Base-by-base conservation (phyloP, 441 rosid genomes). In the Pelargonium cotyledonis region DNA sequence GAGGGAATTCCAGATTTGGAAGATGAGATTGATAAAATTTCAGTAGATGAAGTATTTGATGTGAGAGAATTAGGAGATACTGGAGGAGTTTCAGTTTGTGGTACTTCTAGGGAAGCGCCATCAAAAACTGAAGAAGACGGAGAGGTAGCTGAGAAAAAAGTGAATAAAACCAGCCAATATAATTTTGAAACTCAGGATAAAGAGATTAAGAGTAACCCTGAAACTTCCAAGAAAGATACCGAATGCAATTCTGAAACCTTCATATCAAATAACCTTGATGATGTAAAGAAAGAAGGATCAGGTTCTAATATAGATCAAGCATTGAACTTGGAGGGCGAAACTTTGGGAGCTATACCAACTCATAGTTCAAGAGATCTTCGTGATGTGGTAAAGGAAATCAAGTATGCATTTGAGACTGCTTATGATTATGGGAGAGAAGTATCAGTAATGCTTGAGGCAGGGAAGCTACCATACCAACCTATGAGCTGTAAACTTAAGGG, bases 1-100 rank as follows among this genome's bases (percentile, higher is more conserved):
- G 76, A 82, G 67, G 80, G 79, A 44, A 80, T 82, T 73, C 81
- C 76, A 72, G 82, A 80, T 67, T 73, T 82, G 71, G 83, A 80
- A 74, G 29, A 70, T 40, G 77, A 73, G 2, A 73, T 40, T 71
- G 76, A 70, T 73, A 66, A 64, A 66, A 12, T 6, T 21, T 19
- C 65, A 68, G 70, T 68, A n/a, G 47, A 67, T 14, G 61, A 58
- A 58, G 14, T 21, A 67, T 57, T 68, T 18, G 41, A 43, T 68
- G 69, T 10, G 10, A 16, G 12, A 26, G 18, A 61, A 10, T 31
- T 53, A 6, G 58, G 29, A 53, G 60, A 11, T 16, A 49, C 15
- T 31, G 5, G 38, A 8, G 66, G 49, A 23, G 43, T 43, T 31
- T 15, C 70, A 7, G 66, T 41, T 51, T 31, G 16, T 35, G 55